A percentile compares a stretch with the other conserved stretches of the same genome.
Evolutionary conservation across 371 early-diverging fungal species (phyloP).

Genomic region (Mortierella sp.): DNA sequence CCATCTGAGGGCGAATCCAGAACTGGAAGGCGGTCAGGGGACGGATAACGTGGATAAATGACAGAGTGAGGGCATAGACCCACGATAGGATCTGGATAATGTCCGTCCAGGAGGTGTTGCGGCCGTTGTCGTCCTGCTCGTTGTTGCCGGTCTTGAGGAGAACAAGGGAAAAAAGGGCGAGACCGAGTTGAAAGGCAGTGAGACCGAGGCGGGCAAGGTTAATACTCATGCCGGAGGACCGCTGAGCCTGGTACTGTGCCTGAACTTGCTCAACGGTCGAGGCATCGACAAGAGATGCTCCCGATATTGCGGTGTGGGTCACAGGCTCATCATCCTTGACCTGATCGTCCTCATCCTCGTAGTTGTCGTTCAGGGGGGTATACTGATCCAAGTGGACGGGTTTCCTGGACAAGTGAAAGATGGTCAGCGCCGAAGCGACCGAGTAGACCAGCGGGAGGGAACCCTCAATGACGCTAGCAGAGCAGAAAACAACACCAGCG

Average conservation of each 20-base stretch:
- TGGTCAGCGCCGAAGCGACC: slow-evolving; percentile 25
- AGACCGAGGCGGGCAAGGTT: slow-evolving; percentile 47
- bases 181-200: slow-evolving; percentile 39
- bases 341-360: slow-evolving; percentile 14
- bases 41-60: slow-evolving; percentile 26
- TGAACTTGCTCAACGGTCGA: slow-evolving; percentile 34
- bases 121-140: slow-evolving; percentile 6
- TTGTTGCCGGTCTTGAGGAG: slow-evolving; percentile 18
- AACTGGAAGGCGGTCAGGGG: slow-evolving; percentile 34
- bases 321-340: slow-evolving; percentile 8
- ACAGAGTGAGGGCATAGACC: slow-evolving; percentile 35
- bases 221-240: slow-evolving; percentile 35
- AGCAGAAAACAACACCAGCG: not conserved
- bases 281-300: not conserved
- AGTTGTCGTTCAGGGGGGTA: slow-evolving; percentile 24
- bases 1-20: slow-evolving; percentile 56
- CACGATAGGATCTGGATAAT: slow-evolving; percentile 26
- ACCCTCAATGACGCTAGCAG: slow-evolving; percentile 25
- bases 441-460: slow-evolving; percentile 42
- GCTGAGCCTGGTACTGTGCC: slow-evolving; percentile 40
- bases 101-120: slow-evolving; percentile 14
- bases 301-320: not conserved
- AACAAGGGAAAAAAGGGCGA: slow-evolving; percentile 31
- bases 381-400: slow-evolving; percentile 51
- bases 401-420: slow-evolving; percentile 35